phyloP scores from a whole-genome alignment of 225 moss, liverwort and hornwort species.

The Physcomitrellopsis africana region DNA sequence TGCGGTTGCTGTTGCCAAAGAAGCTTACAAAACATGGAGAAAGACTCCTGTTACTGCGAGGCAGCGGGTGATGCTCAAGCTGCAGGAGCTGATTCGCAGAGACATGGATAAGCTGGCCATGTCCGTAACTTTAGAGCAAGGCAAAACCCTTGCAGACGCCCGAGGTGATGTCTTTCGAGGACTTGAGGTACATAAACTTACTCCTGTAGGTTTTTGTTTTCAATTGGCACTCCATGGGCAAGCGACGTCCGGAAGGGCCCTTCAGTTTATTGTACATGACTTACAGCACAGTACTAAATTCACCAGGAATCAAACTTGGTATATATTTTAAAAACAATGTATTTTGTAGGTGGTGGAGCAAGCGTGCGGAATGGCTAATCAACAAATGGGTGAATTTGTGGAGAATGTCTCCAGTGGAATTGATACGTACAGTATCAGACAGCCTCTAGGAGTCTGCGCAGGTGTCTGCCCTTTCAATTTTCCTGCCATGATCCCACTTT shows the following conservation, averaged over 20 bases:
- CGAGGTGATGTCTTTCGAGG: constrained; percentile 94
- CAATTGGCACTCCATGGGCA: not conserved
- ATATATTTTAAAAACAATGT: too few species aligned
- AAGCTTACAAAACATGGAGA: constrained; percentile 80
- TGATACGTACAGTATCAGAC: constrained; percentile 90
- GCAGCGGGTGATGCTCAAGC: constrained; percentile 92
- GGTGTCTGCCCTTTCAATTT: constrained; percentile 98
- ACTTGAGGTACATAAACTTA: constrained; percentile 53
- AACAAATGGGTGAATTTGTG: constrained; percentile 92
- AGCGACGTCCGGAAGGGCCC: too few species aligned
- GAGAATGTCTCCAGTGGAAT: constrained; percentile 81
- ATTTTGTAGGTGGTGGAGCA: constrained; percentile 82
- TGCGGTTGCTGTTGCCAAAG: constrained; percentile 81
- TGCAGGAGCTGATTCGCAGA: constrained; percentile 93
- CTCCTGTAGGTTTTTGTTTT: not conserved
- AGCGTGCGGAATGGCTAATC: constrained; percentile 92
- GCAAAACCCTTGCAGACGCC: constrained; percentile 87
- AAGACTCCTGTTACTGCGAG: constrained; percentile 78
- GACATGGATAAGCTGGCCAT: constrained; percentile 92
- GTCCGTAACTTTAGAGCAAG: constrained; percentile 87
- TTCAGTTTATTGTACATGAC: too few species aligned
- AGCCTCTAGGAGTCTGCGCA: constrained; percentile 94
- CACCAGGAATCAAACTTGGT: not conserved
- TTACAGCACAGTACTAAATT: not conserved
- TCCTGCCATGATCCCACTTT: constrained; percentile 96